These are phyloP conservation scores for Chlorella vulgaris DNA, from an alignment of 139 green algal species.

Conservation along the genomic window DNA sequence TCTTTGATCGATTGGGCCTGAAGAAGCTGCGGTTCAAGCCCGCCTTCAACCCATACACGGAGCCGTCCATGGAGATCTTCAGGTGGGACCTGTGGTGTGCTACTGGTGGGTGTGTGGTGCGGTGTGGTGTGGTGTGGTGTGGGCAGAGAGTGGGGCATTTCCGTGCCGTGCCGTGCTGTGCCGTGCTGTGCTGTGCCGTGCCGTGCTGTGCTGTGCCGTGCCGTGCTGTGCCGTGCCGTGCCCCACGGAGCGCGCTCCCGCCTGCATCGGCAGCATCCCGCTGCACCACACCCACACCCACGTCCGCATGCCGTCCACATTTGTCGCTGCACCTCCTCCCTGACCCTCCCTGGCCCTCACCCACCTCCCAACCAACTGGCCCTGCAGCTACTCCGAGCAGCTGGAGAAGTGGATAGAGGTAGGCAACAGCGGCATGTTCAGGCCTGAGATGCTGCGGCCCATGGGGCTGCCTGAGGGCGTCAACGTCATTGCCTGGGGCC, in stretches of 20 bases:
- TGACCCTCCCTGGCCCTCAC: not conserved
- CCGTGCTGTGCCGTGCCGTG: too few relatives aligned
- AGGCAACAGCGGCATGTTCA: slow-evolving; percentile 96
- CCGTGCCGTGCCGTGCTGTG: too few relatives aligned
- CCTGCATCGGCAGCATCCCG: too few relatives aligned
- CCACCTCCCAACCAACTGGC: not conserved
- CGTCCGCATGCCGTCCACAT: too few relatives aligned
- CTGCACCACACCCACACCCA: too few relatives aligned
- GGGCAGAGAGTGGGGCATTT: too few relatives aligned
- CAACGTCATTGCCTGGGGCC: slow-evolving; percentile 97
- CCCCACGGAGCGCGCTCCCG: too few relatives aligned
- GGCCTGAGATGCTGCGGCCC: slow-evolving; percentile 97
- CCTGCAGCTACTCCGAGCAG: slow-evolving; percentile 86
- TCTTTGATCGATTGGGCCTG: slow-evolving; percentile 96
- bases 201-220: too few relatives aligned
- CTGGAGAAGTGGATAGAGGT: slow-evolving; percentile 99
- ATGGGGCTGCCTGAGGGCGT: slow-evolving; percentile 98
- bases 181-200: too few relatives aligned
- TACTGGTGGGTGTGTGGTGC: not conserved
- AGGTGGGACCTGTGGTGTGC: slow-evolving; percentile 41
- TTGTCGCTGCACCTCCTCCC: not conserved
- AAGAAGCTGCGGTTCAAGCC: slow-evolving; percentile 98
- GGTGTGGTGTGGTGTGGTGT: too few relatives aligned
- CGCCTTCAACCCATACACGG: slow-evolving; percentile 99
- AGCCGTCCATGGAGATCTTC: slow-evolving; percentile 99